These are phyloP conservation scores for Fremontodendron californicum DNA, from an alignment of 345 rosid genomes.

Conservation along the genomic window DNA sequence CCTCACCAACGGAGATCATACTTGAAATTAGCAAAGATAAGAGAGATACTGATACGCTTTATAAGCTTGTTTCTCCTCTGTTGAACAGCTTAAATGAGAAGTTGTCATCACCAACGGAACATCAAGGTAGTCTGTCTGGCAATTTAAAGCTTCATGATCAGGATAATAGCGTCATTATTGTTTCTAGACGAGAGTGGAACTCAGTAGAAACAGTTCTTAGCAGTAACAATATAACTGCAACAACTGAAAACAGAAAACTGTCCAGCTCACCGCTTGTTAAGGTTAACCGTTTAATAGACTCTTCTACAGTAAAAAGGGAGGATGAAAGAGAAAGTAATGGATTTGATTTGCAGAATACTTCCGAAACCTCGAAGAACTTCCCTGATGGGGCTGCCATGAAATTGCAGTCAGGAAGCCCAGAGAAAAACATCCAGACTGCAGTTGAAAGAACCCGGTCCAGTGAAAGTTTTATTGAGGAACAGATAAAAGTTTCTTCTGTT, in stretches of 20 bases:
- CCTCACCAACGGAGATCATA: slow-evolving; percentile 18
- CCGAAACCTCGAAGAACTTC: slow-evolving; percentile 26
- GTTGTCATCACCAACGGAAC: slow-evolving; percentile 25
- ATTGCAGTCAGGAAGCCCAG: slow-evolving; percentile 24
- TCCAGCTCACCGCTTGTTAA: slow-evolving; percentile 26
- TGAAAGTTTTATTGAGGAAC: slow-evolving; percentile 30
- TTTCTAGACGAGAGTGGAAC: slow-evolving; percentile 29
- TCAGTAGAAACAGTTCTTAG: slow-evolving; percentile 18
- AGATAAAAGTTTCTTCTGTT: slow-evolving; percentile 27
- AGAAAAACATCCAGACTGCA: slow-evolving; percentile 17
- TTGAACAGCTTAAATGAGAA: slow-evolving; percentile 32
- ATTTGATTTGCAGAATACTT: slow-evolving; percentile 23
- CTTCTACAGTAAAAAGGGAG: slow-evolving; percentile 27
- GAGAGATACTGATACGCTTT: slow-evolving; percentile 17
- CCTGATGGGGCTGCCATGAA: slow-evolving; percentile 20
- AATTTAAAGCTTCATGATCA: slow-evolving; percentile 33
- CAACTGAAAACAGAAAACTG: slow-evolving; percentile 15
- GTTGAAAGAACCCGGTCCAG: slow-evolving; percentile 22
- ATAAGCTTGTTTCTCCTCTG: slow-evolving; percentile 32
- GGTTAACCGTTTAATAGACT: slow-evolving; percentile 26
- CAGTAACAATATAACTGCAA: slow-evolving; percentile 20
- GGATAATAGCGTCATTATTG: slow-evolving; percentile 10
- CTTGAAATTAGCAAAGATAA: slow-evolving; percentile 18
- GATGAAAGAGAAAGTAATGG: slow-evolving; percentile 24
- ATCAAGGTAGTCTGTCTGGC: slow-evolving; percentile 17